phyloP scores from a whole-genome alignment of 2,329 filamentous ascomycete genomes.

The Cordyceps farinosa region DNA sequence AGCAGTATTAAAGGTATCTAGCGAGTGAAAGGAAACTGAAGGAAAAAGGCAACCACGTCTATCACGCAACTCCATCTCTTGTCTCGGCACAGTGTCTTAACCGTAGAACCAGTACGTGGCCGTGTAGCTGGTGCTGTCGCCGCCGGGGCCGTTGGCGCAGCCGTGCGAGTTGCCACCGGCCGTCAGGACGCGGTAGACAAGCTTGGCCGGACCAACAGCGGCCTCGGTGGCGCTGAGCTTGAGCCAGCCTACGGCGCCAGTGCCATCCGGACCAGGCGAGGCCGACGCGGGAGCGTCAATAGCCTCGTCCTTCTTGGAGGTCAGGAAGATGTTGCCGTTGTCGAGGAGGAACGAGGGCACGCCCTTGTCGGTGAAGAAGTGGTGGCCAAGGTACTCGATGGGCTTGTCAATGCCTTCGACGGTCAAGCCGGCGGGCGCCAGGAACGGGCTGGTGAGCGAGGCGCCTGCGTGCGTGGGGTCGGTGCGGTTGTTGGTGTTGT shows the following conservation, averaged over 20 bases:
- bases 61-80: background rate
- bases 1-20: conserved; percentile 15
- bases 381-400: conserved; percentile 54
- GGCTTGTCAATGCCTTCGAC: conserved; percentile 34
- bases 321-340: conserved; percentile 34
- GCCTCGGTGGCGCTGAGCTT: conserved; percentile 41
- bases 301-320: conserved; percentile 46
- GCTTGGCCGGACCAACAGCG: conserved; percentile 33
- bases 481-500: conserved; percentile 27
- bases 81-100: conserved; percentile 21
- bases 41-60: background rate
- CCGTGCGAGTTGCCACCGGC: conserved; percentile 46
- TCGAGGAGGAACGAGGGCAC: conserved; percentile 59
- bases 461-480: conserved; percentile 37
- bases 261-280: conserved; percentile 43
- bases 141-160: conserved; percentile 39
- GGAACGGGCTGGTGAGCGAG: conserved; percentile 45
- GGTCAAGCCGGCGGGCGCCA: conserved; percentile 34
- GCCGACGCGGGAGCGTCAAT: conserved; percentile 51
- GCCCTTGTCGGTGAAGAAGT: conserved; percentile 58
- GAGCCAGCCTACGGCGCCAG: conserved; percentile 55
- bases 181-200: conserved; percentile 54
- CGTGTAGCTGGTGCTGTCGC: conserved; percentile 52
- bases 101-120: conserved; percentile 59
- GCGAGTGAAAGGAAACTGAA: conserved; percentile 6